phyloP scores from a whole-genome alignment of 495 filamentous ascomycete species.

The Aspergillus kassunensis region DNA sequence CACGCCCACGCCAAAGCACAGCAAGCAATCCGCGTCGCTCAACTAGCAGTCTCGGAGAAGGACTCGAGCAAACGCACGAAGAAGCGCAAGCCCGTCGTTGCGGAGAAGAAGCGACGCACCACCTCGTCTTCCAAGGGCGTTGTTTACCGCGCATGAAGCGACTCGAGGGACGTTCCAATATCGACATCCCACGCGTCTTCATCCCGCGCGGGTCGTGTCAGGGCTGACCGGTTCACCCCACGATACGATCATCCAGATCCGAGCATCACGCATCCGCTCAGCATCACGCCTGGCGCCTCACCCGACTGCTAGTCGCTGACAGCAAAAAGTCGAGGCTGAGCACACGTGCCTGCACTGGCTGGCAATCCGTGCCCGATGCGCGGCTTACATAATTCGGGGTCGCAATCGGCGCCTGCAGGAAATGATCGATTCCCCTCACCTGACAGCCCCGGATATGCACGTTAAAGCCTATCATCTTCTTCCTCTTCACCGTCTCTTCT shows the following conservation, averaged over 20 bases:
- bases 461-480: neutral
- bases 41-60: conserved; percentile 33
- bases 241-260: too few relatives aligned
- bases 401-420: conserved; percentile 20
- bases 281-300: too few relatives aligned
- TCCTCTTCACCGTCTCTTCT: conserved; percentile 1
- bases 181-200: neutral
- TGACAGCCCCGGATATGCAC: neutral
- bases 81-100: conserved; percentile 35
- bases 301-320: too few relatives aligned
- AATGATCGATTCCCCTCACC: neutral
- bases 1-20: conserved; percentile 45
- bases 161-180: neutral
- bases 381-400: conserved; percentile 23
- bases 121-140: conserved; percentile 22
- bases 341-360: neutral
- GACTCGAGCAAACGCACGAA: conserved; percentile 32
- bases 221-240: too few relatives aligned
- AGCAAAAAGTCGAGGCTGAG: conserved; percentile 1
- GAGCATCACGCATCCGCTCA: too few relatives aligned
- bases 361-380: conserved; percentile 17
- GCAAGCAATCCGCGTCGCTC: conserved; percentile 37
- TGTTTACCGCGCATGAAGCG: conserved; percentile 16
- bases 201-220: conserved; percentile 3
- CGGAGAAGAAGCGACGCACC: conserved; percentile 32